Evolutionary conservation across 2,329 filamentous ascomycete genomes (phyloP).

Genomic region (Pseudogymnoascus sp.): DNA sequence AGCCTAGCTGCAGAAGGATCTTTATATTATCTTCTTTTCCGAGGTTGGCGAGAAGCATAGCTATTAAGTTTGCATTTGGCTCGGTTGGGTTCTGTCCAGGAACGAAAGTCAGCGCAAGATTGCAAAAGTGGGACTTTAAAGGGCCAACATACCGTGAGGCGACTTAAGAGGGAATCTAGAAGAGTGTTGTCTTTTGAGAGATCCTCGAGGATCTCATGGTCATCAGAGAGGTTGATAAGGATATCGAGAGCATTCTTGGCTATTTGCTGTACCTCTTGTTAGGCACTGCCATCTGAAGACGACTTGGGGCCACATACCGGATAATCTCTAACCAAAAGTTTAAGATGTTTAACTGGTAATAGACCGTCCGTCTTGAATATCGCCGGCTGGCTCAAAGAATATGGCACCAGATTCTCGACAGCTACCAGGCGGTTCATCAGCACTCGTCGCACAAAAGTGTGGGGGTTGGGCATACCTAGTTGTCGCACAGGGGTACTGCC

Average conservation of each 20-base stretch:
- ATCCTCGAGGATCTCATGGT: conserved; percentile 64
- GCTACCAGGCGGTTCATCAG: conserved; percentile 42
- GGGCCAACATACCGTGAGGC: conserved; percentile 65
- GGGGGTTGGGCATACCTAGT: conserved; percentile 47
- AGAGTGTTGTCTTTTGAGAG: conserved; percentile 76
- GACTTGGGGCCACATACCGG: conserved; percentile 41
- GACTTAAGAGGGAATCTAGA: conserved; percentile 62
- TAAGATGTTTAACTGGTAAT: conserved; percentile 76
- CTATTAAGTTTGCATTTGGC: conserved; percentile 72
- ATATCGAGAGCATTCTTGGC: conserved; percentile 90
- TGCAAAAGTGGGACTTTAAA: conserved; percentile 11
- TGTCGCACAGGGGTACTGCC: conserved; percentile 86
- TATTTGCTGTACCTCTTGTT: conserved; percentile 54
- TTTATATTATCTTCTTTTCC: conserved; percentile 71
- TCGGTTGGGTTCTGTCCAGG: conserved; percentile 58
- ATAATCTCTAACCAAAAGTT: conserved; percentile 78
- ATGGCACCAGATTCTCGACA: conserved; percentile 79
- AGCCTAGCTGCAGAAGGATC: conserved; percentile 60
- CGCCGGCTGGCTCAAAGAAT: conserved; percentile 61
- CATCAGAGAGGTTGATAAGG: conserved; percentile 76
- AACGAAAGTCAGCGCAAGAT: conserved; percentile 15
- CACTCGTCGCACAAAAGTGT: conserved; percentile 11
- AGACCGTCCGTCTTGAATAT: conserved; percentile 81
- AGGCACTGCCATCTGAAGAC: background rate
- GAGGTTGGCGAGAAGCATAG: conserved; percentile 91